A percentile compares a stretch with the other conserved stretches of the same genome.
Conservation (phyloP, 2,329 filamentous ascomycete species). For the Ophiosphaerella korrae region DNA sequence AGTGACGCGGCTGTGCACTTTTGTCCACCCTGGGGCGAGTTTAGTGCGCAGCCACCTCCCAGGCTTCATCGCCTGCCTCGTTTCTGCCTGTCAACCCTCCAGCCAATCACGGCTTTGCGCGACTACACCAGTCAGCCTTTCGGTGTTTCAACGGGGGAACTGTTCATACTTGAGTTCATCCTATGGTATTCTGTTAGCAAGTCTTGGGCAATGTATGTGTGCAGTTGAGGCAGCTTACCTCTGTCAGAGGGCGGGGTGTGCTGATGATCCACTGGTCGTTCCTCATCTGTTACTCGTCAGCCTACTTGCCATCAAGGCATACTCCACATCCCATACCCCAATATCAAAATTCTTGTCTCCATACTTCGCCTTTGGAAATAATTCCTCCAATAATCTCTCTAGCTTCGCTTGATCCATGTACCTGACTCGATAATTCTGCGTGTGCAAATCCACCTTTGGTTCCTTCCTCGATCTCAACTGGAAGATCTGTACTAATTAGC, state of each 20-base stretch:
- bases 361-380: too few species aligned
- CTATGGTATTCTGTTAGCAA: background rate
- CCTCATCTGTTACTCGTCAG: background rate
- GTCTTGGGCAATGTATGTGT: background rate
- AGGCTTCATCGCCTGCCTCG: background rate
- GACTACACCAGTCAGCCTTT: conserved; percentile 1
- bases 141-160: background rate
- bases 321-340: background rate
- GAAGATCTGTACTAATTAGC: too few species aligned
- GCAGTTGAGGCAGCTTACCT: background rate
- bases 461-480: too few species aligned
- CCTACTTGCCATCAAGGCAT: background rate
- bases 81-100: background rate
- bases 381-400: too few species aligned
- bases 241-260: background rate
- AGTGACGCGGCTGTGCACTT: conserved; percentile 2
- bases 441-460: too few species aligned
- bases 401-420: too few species aligned
- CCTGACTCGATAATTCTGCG: too few species aligned
- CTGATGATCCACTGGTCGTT: conserved; percentile 2
- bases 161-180: conserved; percentile 4
- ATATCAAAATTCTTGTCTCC: too few species aligned
- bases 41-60: background rate
- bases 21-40: background rate
- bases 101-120: background rate